Evolutionary conservation across 306 rosid species (phyloP).

Genomic region (Cyclanthera cordifolia): DNA sequence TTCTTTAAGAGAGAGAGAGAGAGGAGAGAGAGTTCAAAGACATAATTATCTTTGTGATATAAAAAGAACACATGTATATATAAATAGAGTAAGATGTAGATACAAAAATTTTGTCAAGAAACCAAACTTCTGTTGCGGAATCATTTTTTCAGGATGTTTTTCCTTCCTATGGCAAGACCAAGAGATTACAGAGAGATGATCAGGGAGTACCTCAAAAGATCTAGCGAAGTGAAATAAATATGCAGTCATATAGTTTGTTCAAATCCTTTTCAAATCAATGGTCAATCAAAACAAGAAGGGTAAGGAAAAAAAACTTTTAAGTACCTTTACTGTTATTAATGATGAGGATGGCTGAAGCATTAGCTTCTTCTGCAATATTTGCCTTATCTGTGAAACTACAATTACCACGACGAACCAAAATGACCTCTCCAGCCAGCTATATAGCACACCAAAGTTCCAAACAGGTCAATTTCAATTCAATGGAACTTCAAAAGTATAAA

Average conservation of each 20-base stretch:
- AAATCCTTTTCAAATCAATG: slow-evolving; percentile 4
- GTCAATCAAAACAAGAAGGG: slow-evolving; percentile 10
- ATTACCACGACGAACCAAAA: slow-evolving; percentile 83
- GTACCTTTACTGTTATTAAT: slow-evolving; percentile 71
- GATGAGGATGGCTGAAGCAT: slow-evolving; percentile 87
- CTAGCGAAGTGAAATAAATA: background rate
- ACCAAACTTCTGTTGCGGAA: background rate
- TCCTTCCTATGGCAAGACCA: no score
- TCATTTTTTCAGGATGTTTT: background rate
- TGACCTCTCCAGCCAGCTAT: slow-evolving; percentile 67
- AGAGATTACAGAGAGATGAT: no score
- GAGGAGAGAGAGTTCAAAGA: background rate
- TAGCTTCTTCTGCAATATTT: slow-evolving; percentile 66
- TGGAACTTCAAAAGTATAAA: slow-evolving; percentile 17
- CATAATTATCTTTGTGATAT: background rate
- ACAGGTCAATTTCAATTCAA: slow-evolving; percentile 23
- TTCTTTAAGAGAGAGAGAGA: background rate
- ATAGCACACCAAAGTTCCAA: slow-evolving; percentile 23
- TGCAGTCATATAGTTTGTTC: background rate
- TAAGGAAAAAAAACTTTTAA: slow-evolving; percentile 12
- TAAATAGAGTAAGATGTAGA: background rate
- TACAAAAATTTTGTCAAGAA: background rate
- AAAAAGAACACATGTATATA: background rate
- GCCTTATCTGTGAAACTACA: slow-evolving; percentile 96
- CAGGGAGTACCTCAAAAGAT: background rate